Evolutionary conservation across 352 stramenopile genomes (phyloP).

Genomic region (Globisporangium abappressorium): DNA sequence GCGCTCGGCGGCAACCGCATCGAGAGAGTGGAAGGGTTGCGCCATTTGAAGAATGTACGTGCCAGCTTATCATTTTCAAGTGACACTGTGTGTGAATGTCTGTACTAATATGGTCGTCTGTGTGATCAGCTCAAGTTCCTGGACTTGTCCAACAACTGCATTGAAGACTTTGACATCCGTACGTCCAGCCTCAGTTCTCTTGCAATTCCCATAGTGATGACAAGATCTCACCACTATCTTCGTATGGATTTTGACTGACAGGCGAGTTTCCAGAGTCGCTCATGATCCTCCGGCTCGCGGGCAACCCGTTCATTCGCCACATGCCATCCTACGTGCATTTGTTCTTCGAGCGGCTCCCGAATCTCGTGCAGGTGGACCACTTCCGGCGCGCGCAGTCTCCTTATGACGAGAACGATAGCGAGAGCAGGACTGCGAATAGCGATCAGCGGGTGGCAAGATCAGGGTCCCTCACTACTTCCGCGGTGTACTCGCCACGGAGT

Average conservation of each 20-base stretch:
- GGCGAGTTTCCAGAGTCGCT: slow-evolving; percentile 55
- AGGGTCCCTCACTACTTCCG: slow-evolving; percentile 4
- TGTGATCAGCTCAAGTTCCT: slow-evolving; percentile 61
- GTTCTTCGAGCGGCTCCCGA: slow-evolving; percentile 62
- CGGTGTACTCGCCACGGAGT: slow-evolving; percentile 25
- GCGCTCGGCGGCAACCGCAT: slow-evolving; percentile 68
- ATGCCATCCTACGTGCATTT: slow-evolving; percentile 55
- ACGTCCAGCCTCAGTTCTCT: slow-evolving; percentile 1
- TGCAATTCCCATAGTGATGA: not conserved
- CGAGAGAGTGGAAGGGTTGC: slow-evolving; percentile 52
- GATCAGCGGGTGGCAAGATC: not conserved
- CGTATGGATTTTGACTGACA: not conserved
- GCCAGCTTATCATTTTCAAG: not conserved
- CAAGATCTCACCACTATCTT: not conserved
- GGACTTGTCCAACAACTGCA: slow-evolving; percentile 74
- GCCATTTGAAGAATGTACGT: slow-evolving; percentile 51
- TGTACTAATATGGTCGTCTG: slow-evolving; percentile 1
- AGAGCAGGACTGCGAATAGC: not conserved
- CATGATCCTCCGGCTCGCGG: slow-evolving; percentile 45
- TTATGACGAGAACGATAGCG: not conserved
- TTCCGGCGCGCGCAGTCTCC: slow-evolving; percentile 28
- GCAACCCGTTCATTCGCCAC: slow-evolving; percentile 56
- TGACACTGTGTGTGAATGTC: not conserved
- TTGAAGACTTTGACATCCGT: slow-evolving; percentile 64
- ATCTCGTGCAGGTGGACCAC: slow-evolving; percentile 56